Evolutionary conservation across 768 basidiomycete species (phyloP), one percentile per base, ranked within the genome.

Genomic region (Mycena haematopus): DNA sequence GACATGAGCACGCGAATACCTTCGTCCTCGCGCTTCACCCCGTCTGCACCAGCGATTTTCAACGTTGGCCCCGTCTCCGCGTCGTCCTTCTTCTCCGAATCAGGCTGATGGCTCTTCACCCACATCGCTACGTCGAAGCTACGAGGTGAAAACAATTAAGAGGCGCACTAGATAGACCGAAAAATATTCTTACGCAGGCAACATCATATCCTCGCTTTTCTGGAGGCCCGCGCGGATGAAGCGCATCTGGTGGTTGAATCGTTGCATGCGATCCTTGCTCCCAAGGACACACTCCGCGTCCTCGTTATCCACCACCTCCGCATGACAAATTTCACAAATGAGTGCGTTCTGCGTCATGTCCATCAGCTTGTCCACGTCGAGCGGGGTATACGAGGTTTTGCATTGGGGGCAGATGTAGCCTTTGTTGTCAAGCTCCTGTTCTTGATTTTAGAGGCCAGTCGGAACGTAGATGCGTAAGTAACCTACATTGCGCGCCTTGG

Each of bases 321-420:
- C 87, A 33, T 82, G 84, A 71, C 96, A 99, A 63, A 91, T 86
- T 73, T 96, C 95, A 75, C 97, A 99, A 27, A 88, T 80, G 67
- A 99, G 86, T 8, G 84, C 77, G 57, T 86, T 86, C 24, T 79
- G 80, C 36, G 73, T 51, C 63, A 86, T 87, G 74, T 95, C 91
- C 81, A 94, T 88, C 52, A 98, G 80, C 66, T 85, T 87, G 76
- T 92, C 88, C 52, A 89, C 91, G 63, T 99, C 95, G 15, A 99
- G 80, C 0, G 93, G 87, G 1, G 90, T 84, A 75, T 94, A 99
- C 1, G 87, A 86, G 69, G 88, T 87, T 61, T 86, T 85, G 80
- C 96, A 98, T 67, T 87, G 86, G 2, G 95, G 90, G 74, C 96
- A 99, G 61, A 96, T 88, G 75, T 97, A 99, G n/a, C 96, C 97